Evolutionary conservation across 2,329 filamentous ascomycete species (phyloP).

Genomic region (Phaeosphaeria sp.): DNA sequence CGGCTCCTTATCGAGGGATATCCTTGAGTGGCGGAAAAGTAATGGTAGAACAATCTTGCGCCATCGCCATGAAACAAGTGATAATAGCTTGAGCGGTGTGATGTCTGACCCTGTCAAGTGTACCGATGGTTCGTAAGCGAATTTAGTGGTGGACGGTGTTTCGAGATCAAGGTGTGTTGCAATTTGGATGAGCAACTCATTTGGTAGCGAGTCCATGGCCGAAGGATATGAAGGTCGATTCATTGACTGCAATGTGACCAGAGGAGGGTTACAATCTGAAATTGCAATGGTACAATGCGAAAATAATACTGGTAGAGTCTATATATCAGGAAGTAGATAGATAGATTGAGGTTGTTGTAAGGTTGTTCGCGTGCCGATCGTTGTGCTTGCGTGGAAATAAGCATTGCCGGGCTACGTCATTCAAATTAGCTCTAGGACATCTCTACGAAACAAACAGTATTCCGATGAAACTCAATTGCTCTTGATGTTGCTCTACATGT

Average conservation of each 20-base stretch:
- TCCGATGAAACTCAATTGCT: background rate
- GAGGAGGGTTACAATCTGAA: background rate
- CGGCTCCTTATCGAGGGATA: slow-evolving; percentile 34
- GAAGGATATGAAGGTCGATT: background rate
- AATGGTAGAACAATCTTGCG: slow-evolving; percentile 40
- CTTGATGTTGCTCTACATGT: background rate
- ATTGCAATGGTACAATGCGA: background rate
- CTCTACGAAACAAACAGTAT: too few relatives aligned
- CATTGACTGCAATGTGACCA: background rate
- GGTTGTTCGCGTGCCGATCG: background rate
- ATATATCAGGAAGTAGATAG: background rate
- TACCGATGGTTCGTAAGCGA: slow-evolving; percentile 40
- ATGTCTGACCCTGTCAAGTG: slow-evolving; percentile 30
- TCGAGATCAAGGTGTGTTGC: slow-evolving; percentile 36
- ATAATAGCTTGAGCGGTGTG: slow-evolving; percentile 39
- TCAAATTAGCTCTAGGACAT: too few relatives aligned
- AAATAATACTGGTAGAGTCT: background rate
- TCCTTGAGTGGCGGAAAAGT: slow-evolving; percentile 39
- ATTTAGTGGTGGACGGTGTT: slow-evolving; percentile 42
- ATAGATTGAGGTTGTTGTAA: background rate
- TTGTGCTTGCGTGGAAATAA: background rate
- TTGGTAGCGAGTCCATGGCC: slow-evolving; percentile 40
- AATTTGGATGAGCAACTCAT: slow-evolving; percentile 47
- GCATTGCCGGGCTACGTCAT: slow-evolving; percentile 1
- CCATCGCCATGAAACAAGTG: slow-evolving; percentile 41